Evolutionary conservation across 495 filamentous ascomycete species (phyloP), one percentile per base, ranked within the genome.

Genomic region (Xylaria grammica): DNA sequence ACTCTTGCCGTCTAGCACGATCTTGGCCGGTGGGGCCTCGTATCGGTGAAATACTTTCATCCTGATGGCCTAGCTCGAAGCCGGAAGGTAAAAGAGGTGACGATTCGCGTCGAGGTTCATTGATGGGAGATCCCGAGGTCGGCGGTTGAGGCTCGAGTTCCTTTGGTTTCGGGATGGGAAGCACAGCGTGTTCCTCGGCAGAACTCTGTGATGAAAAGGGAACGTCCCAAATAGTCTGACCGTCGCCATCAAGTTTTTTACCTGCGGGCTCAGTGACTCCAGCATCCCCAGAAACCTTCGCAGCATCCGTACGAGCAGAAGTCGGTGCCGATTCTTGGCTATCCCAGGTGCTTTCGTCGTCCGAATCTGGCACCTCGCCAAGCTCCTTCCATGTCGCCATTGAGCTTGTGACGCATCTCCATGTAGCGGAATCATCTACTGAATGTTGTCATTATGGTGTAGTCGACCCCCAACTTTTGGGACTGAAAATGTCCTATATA

Each of bases 301-400:
- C 27, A 8, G 38, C 42, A 52, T 34, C 13, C 51, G 45, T 24
- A 46, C n/a, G 8, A 38, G 30, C 57, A 49, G 24, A 19, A 26
- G 15, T 50, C 34, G 13, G 59, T 8, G 45, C 71, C 19, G 65
- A 72, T 60, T 81, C 76, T 49, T 70, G 65, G 50, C 76, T 77
- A 58, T 83, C 82, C 66, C 77, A 76, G 32, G 63, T 70, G 49
- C 80, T 75, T 69, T 82, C 80, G 63, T 85, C 83, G 68, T 86
- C 83, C 75, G 84, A 85, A 69, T 84, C 84, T 65, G 83, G 82
- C 55, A 86, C 82, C 72, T 81, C 82, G 69, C 84, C 83, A 72
- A 80, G 74, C 77, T 84, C 79, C 78, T 81, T 85, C 84, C 84
- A 86, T 69, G 75, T 77, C 67, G 72, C 82, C 84, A 86, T 86